phyloP scores from a whole-genome alignment of 169 alveolate species.

The Plasmodium gaboni region DNA sequence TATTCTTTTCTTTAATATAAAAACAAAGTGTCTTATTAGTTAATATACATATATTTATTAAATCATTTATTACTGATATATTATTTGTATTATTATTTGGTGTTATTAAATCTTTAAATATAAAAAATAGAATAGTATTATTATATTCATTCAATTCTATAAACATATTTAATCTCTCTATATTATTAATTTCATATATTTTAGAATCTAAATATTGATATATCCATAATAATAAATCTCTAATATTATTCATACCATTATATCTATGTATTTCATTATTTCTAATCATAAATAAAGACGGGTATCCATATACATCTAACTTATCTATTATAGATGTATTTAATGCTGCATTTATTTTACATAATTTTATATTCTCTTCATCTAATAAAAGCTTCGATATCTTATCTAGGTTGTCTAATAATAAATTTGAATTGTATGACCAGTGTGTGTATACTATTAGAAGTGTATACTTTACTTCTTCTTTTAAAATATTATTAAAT shows the following conservation, averaged over 20 bases:
- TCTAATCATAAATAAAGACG: slow-evolving; percentile 51
- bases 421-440: slow-evolving; percentile 38
- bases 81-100: slow-evolving; percentile 12
- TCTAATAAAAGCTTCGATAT: slow-evolving; percentile 41
- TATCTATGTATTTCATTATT: slow-evolving; percentile 31
- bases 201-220: slow-evolving; percentile 31
- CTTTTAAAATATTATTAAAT: slow-evolving; percentile 21
- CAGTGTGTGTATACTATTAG: slow-evolving; percentile 67
- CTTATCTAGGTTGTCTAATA: slow-evolving; percentile 44
- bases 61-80: not conserved
- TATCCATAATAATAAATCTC: slow-evolving; percentile 38
- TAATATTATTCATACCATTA: slow-evolving; percentile 15
- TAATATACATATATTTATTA: slow-evolving; percentile 29
- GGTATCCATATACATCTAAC: slow-evolving; percentile 52
- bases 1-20: slow-evolving; percentile 12
- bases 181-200: slow-evolving; percentile 56
- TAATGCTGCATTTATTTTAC: slow-evolving; percentile 52
- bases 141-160: slow-evolving; percentile 58
- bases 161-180: slow-evolving; percentile 12
- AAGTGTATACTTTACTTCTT: slow-evolving; percentile 31
- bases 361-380: slow-evolving; percentile 23
- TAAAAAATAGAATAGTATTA: slow-evolving; percentile 56
- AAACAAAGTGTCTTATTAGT: slow-evolving; percentile 32
- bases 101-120: not conserved
- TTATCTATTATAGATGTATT: slow-evolving; percentile 37